Evolutionary conservation across 2,329 filamentous ascomycete genomes (phyloP).

Genomic region (Aureobasidium sp.): DNA sequence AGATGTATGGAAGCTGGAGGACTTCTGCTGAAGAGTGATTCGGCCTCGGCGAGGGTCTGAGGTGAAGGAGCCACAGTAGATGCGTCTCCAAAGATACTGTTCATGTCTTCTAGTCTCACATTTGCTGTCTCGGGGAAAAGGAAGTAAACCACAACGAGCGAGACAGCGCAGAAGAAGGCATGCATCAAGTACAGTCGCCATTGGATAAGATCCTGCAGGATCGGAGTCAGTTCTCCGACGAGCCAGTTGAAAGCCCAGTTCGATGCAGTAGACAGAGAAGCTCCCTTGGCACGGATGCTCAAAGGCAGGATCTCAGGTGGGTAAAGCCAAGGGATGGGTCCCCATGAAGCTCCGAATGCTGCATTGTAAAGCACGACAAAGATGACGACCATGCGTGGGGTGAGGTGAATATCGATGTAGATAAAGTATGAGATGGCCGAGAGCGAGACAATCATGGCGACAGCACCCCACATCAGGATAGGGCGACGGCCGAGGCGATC

Average conservation of each 20-base stretch:
- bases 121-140: slow-evolving; percentile 96
- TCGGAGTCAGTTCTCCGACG: slow-evolving; percentile 88
- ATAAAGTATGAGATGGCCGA: slow-evolving; percentile 93
- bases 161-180: slow-evolving; percentile 91
- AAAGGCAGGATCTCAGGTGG: slow-evolving; percentile 97
- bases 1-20: slow-evolving; percentile 70
- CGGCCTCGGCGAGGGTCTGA: slow-evolving; percentile 65
- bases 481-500: slow-evolving; percentile 83
- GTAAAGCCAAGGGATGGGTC: slow-evolving; percentile 95
- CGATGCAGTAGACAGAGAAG: slow-evolving; percentile 87
- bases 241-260: slow-evolving; percentile 99
- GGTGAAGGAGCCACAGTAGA: slow-evolving; percentile 77
- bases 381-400: slow-evolving; percentile 76
- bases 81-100: slow-evolving; percentile 85
- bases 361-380: slow-evolving; percentile 99
- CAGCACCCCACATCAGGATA: slow-evolving; percentile 81
- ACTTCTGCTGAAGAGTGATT: slow-evolving; percentile 76
- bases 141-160: slow-evolving; percentile 96
- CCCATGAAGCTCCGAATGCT: slow-evolving; percentile 95
- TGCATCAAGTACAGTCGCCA: slow-evolving; percentile 94
- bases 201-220: slow-evolving; percentile 82
- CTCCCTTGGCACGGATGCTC: slow-evolving; percentile 94
- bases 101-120: slow-evolving; percentile 94
- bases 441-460: slow-evolving; percentile 82
- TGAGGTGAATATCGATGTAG: slow-evolving; percentile 70